Evolutionary conservation across 164 flowering plant genomes (phyloP).

Genomic region (Vitis amurensis): DNA sequence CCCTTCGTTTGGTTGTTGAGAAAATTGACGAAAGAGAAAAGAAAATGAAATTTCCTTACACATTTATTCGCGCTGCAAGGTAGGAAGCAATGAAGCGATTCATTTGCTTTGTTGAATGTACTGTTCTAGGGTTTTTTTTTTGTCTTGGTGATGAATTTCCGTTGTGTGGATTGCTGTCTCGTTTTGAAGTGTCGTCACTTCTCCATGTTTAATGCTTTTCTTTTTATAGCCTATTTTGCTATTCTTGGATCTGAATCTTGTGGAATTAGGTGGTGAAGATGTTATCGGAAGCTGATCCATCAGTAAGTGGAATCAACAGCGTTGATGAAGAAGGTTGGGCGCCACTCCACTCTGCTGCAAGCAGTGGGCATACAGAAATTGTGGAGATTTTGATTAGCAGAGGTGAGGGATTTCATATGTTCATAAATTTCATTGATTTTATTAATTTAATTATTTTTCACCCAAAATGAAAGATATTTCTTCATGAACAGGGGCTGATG

Average conservation of each 20-base stretch:
- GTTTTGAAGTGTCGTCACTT: too few species aligned
- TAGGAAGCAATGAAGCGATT: too few species aligned
- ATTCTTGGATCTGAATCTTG: neutral
- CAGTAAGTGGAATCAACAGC: conserved; percentile 49
- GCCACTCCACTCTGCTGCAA: conserved; percentile 90
- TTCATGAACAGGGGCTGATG: conserved; percentile 70
- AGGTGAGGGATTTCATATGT: conserved; percentile 37
- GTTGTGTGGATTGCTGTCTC: too few species aligned
- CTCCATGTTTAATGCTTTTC: too few species aligned
- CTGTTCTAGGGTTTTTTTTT: too few species aligned
- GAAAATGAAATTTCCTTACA: too few species aligned
- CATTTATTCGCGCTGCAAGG: too few species aligned
- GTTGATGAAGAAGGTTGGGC: conserved; percentile 97
- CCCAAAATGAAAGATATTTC: neutral
- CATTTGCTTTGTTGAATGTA: too few species aligned
- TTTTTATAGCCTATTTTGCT: neutral
- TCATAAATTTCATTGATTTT: neutral
- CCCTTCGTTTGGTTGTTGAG: neutral
- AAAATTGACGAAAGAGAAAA: too few species aligned
- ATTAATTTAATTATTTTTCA: neutral
- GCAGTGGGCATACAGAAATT: conserved; percentile 72
- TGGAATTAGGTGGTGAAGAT: conserved; percentile 56
- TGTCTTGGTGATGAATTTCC: neutral
- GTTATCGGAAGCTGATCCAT: conserved; percentile 47
- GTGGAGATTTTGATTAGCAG: conserved; percentile 54